Evolutionary conservation across 2,329 filamentous ascomycete species (phyloP).

Genomic region (Leptographium lundbergii): DNA sequence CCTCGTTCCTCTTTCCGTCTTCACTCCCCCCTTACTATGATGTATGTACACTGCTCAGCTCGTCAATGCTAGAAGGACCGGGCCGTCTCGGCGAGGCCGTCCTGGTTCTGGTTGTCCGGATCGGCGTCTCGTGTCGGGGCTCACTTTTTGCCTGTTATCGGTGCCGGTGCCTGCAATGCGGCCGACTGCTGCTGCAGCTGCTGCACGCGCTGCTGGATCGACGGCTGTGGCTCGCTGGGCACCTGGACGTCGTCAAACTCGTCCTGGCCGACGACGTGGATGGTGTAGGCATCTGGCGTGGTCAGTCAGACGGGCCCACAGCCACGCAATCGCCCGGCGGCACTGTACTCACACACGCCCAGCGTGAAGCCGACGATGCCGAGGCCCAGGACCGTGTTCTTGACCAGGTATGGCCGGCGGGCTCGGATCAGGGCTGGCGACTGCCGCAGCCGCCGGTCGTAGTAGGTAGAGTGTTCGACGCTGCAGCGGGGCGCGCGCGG

Average conservation of each 20-base stretch:
- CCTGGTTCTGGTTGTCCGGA: too few relatives aligned
- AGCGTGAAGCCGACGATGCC: constrained; percentile 63
- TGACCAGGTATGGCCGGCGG: constrained; percentile 79
- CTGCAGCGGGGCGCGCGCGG: constrained; percentile 11
- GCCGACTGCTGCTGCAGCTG: constrained; percentile 19
- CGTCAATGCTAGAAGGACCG: too few relatives aligned
- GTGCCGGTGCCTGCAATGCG: constrained; percentile 8
- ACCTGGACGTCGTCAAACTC: constrained; percentile 94
- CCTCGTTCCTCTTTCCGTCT: too few relatives aligned
- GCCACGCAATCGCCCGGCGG: neutral
- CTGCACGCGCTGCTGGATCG: constrained; percentile 10
- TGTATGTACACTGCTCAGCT: too few relatives aligned
- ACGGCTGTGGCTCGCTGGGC: constrained; percentile 50
- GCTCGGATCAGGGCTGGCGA: constrained; percentile 83
- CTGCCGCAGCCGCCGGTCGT: constrained; percentile 76
- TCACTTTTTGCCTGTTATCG: constrained; percentile 9
- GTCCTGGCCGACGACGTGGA: constrained; percentile 84
- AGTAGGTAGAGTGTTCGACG: constrained; percentile 59
- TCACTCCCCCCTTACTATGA: too few relatives aligned
- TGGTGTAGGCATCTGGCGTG: constrained; percentile 43
- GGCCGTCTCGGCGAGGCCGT: too few relatives aligned
- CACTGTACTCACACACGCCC: constrained; percentile 64
- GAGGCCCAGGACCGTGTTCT: constrained; percentile 74
- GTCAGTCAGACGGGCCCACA: neutral
- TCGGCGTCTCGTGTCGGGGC: neutral